Conservation (phyloP, 345 rosid species). For the Erucastrum elatum region DNA sequence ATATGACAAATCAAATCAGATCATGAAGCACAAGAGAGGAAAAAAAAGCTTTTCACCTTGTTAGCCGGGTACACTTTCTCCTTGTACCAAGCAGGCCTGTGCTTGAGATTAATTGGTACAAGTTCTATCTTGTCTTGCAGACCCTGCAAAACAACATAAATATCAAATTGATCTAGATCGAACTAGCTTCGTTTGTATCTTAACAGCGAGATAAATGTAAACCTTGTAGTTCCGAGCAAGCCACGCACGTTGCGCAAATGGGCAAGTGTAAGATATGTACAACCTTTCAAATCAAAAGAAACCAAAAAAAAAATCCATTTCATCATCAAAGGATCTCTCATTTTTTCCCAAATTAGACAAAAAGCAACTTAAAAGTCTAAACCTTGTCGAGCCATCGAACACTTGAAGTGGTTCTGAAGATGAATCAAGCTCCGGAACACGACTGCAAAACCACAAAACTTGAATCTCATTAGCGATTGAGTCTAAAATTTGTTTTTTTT, state of each 20-base stretch:
- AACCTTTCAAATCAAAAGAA: slow-evolving; percentile 48
- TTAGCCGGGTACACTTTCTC: slow-evolving; percentile 73
- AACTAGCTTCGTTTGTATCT: neutral
- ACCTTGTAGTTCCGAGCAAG: slow-evolving; percentile 89
- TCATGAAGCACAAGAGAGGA: neutral
- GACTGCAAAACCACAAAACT: slow-evolving; percentile 27
- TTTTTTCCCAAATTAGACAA: neutral
- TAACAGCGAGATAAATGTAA: neutral
- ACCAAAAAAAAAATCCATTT: neutral
- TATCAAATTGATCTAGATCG: neutral
- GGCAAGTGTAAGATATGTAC: slow-evolving; percentile 63
- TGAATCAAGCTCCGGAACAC: slow-evolving; percentile 60
- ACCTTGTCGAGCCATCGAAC: slow-evolving; percentile 86
- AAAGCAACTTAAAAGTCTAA: neutral
- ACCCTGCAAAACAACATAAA: slow-evolving; percentile 49
- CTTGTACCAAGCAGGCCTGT: slow-evolving; percentile 86
- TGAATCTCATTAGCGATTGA: neutral
- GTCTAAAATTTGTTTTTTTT: neutral
- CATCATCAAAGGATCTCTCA: neutral
- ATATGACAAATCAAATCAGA: neutral
- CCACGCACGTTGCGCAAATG: slow-evolving; percentile 91
- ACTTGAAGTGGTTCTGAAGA: slow-evolving; percentile 64
- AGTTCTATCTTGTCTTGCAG: slow-evolving; percentile 68
- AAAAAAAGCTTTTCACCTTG: slow-evolving; percentile 48
- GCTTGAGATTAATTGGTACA: slow-evolving; percentile 69